Conservation (phyloP, 2,329 filamentous ascomycete genomes). For the Scytalidium lignicola region DNA sequence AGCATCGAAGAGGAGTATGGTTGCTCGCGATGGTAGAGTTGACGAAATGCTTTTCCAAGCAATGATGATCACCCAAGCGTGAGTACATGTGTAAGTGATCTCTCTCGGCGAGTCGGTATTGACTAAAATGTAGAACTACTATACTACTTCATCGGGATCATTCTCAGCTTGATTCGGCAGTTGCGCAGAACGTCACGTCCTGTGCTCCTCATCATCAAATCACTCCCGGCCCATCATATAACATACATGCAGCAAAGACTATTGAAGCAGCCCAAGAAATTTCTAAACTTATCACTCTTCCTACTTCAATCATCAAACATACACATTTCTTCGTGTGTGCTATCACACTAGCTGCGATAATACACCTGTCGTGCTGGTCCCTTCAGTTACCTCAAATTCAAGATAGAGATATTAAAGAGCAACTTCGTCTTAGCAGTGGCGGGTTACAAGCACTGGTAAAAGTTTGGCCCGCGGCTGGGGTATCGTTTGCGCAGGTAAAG, state of each 20-base stretch:
- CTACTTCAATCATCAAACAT: constrained; percentile 65
- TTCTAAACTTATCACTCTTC: constrained; percentile 68
- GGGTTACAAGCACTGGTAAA: constrained; percentile 23
- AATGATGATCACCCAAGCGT: constrained; percentile 65
- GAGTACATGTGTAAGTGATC: constrained; percentile 7
- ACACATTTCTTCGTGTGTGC: constrained; percentile 82
- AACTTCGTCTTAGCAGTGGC: constrained; percentile 65
- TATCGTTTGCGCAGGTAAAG: constrained; percentile 72
- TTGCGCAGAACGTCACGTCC: constrained; percentile 52
- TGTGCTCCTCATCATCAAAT: constrained; percentile 51
- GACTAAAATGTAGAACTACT: constrained; percentile 39
- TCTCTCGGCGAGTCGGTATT: constrained; percentile 1
- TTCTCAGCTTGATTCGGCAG: constrained; percentile 65
- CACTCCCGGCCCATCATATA: constrained; percentile 18
- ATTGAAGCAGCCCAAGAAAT: constrained; percentile 75
- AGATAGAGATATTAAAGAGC: constrained; percentile 65
- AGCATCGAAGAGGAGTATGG: constrained; percentile 60
- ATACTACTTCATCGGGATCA: constrained; percentile 77
- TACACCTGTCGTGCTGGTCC: constrained; percentile 76
- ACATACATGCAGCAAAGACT: constrained; percentile 69
- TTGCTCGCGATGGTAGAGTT: constrained; percentile 64
- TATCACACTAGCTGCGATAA: constrained; percentile 71
- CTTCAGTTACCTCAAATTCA: constrained; percentile 31
- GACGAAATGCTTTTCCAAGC: constrained; percentile 93
- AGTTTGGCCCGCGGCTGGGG: constrained; percentile 32